Percentiles rank a stretch among this genome's conserved stretches.
These are phyloP conservation scores for Tillandsia fasciculata DNA, from an alignment of 176 grass and related monocot species.

Conservation along the genomic window DNA sequence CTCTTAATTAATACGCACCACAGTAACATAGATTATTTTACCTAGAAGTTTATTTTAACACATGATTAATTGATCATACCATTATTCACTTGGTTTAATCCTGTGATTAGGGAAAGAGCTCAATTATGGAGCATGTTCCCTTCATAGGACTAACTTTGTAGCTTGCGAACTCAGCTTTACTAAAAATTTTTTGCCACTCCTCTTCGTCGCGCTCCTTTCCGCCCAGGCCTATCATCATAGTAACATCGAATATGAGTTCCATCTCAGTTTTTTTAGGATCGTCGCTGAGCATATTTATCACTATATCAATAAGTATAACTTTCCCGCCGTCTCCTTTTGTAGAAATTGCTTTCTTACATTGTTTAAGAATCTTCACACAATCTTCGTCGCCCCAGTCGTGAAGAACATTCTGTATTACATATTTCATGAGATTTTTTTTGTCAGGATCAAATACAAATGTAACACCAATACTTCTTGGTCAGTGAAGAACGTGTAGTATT, in stretches of 20 bases:
- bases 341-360: constrained; percentile 29
- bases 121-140: constrained; percentile 20
- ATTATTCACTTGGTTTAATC: background rate
- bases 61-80: no score
- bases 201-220: constrained; percentile 45
- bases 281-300: background rate
- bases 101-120: constrained; percentile 24
- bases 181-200: constrained; percentile 32
- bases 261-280: constrained; percentile 13
- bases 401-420: constrained; percentile 14
- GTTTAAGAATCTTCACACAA: constrained; percentile 32
- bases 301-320: constrained; percentile 35
- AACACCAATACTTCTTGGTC: no score
- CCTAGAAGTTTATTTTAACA: no score
- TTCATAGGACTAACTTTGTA: constrained; percentile 17
- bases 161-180: constrained; percentile 20
- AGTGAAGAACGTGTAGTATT: no score
- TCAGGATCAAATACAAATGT: no score
- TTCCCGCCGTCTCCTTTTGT: constrained; percentile 12
- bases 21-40: no score
- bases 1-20: no score
- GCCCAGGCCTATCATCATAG: constrained; percentile 22
- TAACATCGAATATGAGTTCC: constrained; percentile 14
- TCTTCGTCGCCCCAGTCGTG: constrained; percentile 34
- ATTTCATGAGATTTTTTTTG: no score